Conservation (phyloP, 2,329 filamentous ascomycete species). For the Samsoniella hepiali region DNA sequence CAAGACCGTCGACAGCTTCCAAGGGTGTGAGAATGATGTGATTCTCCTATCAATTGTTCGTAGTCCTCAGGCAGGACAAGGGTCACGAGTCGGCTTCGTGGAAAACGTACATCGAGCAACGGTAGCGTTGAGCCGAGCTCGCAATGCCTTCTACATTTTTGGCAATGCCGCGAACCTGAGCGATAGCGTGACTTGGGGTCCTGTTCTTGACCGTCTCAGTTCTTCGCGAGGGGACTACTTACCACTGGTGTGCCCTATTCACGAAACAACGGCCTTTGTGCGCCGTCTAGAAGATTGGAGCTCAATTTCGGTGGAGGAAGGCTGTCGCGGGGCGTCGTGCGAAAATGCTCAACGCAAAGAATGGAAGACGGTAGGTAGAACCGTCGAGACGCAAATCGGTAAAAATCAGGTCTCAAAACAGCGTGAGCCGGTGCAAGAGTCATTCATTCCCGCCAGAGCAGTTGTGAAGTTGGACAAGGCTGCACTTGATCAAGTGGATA, state of each 20-base stretch:
- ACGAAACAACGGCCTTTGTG: neutral
- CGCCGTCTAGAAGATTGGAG: neutral
- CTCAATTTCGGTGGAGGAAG: neutral
- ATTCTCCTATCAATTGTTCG: conserved; percentile 78
- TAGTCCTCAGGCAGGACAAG: conserved; percentile 49
- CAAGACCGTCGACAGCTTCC: conserved; percentile 85
- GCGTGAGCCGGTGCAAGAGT: too few relatives aligned
- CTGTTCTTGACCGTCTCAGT: conserved; percentile 39
- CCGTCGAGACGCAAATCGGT: neutral
- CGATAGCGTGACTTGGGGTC: conserved; percentile 40
- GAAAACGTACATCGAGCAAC: conserved; percentile 57
- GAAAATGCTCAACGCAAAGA: neutral
- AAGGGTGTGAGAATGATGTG: conserved; percentile 87
- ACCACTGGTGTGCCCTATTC: neutral
- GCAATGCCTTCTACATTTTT: conserved; percentile 78
- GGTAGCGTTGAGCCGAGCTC: conserved; percentile 65
- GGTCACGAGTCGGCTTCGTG: conserved; percentile 65
- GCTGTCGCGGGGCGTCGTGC: neutral
- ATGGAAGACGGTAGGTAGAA: neutral
- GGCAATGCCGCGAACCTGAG: conserved; percentile 63
- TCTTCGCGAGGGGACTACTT: neutral
- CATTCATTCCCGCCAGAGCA: neutral
- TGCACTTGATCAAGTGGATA: neutral
- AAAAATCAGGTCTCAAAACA: neutral
- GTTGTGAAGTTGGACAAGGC: neutral